Base-by-base conservation (phyloP, 2,329 filamentous ascomycete species). In the Botrytis fabae region DNA sequence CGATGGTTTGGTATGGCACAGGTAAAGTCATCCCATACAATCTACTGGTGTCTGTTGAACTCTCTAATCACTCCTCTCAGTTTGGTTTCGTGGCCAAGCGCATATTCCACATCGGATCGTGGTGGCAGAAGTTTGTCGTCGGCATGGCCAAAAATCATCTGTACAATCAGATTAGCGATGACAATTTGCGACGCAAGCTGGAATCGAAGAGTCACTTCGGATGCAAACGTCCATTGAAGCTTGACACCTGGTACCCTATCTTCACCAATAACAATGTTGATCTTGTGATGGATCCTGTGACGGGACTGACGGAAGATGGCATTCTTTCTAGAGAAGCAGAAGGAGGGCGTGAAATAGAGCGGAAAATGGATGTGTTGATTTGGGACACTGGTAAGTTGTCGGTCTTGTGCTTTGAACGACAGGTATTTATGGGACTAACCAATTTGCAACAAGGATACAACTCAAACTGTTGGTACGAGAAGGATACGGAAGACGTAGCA, bases 291-390 rank as follows among this genome's bases (percentile, higher is more conserved):
- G 28, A 68, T 38, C 64, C 57, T 68, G 46, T 68, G 44, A 40
- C 46, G 28, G 46, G 64, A 54, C 42, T 68, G 28, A 57, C 20
- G 46, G 42, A 54, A 57, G 46, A 40, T 68, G 44, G 42, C 22
- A 51, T 68, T 48, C 44, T 68, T 35, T 68, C 64, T 22, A 51
- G 25, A 48, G 46, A 68, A 51, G 46, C 28, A 22, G 46, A 57
- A 57, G 48, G 44, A 40, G 46, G 64, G 14, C n/a, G 48, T 28
- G 46, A 68, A 51, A 48, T 51, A 48, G 64, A 68, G 22, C 28
- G 64, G 64, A 48, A 57, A 38, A 48, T 54, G 25, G 64, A 68
- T 51, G 64, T 68, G 46, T 68, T 68, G 46, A 68, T 68, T 68
- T 68, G 64, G 64, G 64, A 38, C 25, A 68, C 64, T 38, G 46